These are phyloP conservation scores for Nakaseomyces kungkrabaensis DNA, from an alignment of 1,139 yeast genomes.

Conservation along the genomic window DNA sequence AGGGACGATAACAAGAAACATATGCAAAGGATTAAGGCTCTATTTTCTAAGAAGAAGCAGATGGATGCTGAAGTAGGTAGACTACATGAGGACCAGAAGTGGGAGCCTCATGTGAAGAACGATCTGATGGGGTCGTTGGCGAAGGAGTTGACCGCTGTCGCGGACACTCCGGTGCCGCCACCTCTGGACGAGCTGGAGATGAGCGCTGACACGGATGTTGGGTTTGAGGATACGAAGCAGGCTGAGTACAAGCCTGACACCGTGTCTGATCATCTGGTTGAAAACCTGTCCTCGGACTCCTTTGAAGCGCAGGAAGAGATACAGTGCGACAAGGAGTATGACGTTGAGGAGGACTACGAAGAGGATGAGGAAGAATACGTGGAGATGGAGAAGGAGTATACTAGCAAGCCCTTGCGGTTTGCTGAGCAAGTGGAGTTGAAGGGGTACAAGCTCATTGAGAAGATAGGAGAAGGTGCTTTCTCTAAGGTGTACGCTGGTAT, in stretches of 20 bases:
- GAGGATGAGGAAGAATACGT: neutral
- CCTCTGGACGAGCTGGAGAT: neutral
- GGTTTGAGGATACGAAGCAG: neutral
- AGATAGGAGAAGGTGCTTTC: conserved; percentile 82
- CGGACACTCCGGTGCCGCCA: neutral
- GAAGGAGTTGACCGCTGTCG: conserved; percentile 2
- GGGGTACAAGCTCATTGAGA: conserved; percentile 30
- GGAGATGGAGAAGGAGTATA: neutral
- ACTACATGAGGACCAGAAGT: neutral
- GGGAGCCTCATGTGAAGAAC: neutral
- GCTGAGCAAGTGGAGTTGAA: conserved; percentile 22
- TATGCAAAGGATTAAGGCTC: conserved; percentile 32
- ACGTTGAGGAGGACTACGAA: conserved; percentile 1
- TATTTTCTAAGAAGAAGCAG: conserved; percentile 3
- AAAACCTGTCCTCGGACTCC: neutral
- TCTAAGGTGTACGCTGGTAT: conserved; percentile 72
- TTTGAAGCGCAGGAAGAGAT: neutral
- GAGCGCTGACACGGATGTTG: neutral
- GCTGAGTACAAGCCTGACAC: neutral
- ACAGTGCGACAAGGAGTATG: neutral
- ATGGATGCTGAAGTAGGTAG: neutral
- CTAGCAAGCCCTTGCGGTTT: conserved; percentile 6
- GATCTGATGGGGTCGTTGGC: conserved; percentile 3
- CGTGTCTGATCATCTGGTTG: neutral
- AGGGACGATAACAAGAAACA: too few relatives aligned